phyloP scores from a whole-genome alignment of 2,329 filamentous ascomycete genomes.

The Rutstroemia sp. region DNA sequence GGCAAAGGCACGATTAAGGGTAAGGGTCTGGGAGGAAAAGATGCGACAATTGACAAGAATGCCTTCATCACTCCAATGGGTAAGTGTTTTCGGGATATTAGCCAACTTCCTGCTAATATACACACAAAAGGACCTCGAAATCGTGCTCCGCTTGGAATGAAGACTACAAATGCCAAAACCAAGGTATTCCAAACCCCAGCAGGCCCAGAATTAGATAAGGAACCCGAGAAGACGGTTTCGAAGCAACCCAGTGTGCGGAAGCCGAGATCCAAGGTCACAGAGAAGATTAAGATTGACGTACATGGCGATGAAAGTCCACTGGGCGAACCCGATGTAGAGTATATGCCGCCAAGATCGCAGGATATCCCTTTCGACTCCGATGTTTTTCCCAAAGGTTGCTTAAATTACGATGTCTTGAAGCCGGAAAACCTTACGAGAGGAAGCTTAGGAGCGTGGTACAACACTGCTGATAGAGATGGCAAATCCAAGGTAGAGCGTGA shows the following conservation, averaged over 20 bases:
- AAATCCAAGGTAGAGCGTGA: conserved; percentile 55
- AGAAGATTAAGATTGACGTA: conserved; percentile 55
- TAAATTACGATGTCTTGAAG: conserved; percentile 52
- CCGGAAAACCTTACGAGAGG: conserved; percentile 52
- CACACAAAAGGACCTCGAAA: conserved; percentile 40
- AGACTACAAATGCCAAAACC: conserved; percentile 92
- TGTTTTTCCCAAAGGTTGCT: conserved; percentile 50
- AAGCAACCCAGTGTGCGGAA: conserved; percentile 49
- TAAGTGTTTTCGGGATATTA: conserved; percentile 38
- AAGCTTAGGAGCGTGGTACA: conserved; percentile 35
- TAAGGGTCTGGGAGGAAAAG: conserved; percentile 48
- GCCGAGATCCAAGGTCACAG: conserved; percentile 44
- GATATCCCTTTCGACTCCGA: conserved; percentile 64
- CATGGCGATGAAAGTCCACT: conserved; percentile 44
- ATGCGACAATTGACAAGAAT: conserved; percentile 44
- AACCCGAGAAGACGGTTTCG: conserved; percentile 54
- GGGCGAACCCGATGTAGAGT: conserved; percentile 69
- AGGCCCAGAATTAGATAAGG: conserved; percentile 50
- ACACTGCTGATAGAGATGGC: conserved; percentile 60
- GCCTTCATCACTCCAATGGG: conserved; percentile 75
- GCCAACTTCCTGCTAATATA: background rate
- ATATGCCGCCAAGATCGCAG: conserved; percentile 69
- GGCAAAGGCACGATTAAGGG: conserved; percentile 47
- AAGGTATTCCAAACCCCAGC: conserved; percentile 58
- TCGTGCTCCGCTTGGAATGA: conserved; percentile 81